These are phyloP conservation scores for Suhomyces panamericanus DNA, from an alignment of 1,139 yeast species.

Conservation along the genomic window DNA sequence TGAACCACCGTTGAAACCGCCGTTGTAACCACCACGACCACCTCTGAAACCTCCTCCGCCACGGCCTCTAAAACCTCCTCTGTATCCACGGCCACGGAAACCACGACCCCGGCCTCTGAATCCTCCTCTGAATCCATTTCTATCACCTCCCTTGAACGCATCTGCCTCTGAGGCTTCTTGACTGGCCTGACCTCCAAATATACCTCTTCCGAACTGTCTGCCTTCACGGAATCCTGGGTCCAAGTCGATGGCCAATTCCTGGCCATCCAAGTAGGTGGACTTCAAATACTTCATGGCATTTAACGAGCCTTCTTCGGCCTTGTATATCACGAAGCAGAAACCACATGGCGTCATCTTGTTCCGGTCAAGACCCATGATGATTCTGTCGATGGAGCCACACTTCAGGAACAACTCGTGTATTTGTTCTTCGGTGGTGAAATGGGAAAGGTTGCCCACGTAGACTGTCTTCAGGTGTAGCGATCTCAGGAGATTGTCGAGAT, in stretches of 20 bases:
- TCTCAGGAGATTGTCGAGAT: constrained; percentile 59
- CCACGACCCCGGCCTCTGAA: constrained; percentile 26
- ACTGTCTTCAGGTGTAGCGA: constrained; percentile 70
- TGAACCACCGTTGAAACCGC: constrained; percentile 1
- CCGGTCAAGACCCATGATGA: constrained; percentile 92
- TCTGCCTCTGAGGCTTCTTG: constrained; percentile 34
- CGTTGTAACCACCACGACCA: constrained; percentile 12
- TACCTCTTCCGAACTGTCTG: constrained; percentile 91
- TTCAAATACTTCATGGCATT: constrained; percentile 80
- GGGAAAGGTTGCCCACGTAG: constrained; percentile 82
- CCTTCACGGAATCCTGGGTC: constrained; percentile 97
- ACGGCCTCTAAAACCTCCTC: constrained; percentile 35
- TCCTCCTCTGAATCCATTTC: constrained; percentile 27
- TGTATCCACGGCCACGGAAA: constrained; percentile 14
- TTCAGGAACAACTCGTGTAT: constrained; percentile 80
- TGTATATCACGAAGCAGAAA: constrained; percentile 85
- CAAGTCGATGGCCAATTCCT: constrained; percentile 75
- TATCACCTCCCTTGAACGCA: constrained; percentile 20
- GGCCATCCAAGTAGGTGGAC: constrained; percentile 79
- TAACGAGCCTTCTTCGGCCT: constrained; percentile 65
- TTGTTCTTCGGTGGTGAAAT: constrained; percentile 92
- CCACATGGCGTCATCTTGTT: constrained; percentile 92
- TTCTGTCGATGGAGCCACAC: constrained; percentile 73
- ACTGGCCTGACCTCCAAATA: constrained; percentile 78
- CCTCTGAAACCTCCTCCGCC: constrained; percentile 29